phyloP scores from a whole-genome alignment of 441 rosid genomes.

The Brassica hybrid region DNA sequence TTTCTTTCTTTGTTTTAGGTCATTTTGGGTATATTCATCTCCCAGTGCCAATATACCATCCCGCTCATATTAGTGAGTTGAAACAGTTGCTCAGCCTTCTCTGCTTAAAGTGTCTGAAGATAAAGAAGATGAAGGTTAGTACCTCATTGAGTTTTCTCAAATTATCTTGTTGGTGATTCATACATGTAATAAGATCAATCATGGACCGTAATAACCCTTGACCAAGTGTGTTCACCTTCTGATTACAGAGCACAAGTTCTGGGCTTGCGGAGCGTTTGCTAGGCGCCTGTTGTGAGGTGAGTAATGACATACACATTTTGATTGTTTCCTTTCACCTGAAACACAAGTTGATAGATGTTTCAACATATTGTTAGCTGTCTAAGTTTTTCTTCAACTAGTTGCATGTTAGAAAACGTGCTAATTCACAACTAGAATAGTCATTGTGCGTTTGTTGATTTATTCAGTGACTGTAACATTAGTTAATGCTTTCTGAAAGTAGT shows the following conservation, averaged over 20 bases:
- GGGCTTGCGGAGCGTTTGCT: constrained; percentile 80
- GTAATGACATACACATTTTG: no score
- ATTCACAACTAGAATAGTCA: not conserved
- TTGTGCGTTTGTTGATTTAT: constrained; percentile 14
- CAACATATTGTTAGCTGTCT: not conserved
- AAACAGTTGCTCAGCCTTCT: constrained; percentile 76
- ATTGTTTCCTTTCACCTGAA: no score
- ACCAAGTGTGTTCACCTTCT: constrained; percentile 42
- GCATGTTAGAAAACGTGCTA: constrained; percentile 17
- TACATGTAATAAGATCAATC: constrained; percentile 14
- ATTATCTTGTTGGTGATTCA: not conserved
- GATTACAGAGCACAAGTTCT: constrained; percentile 57
- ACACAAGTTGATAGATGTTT: no score
- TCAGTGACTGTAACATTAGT: constrained; percentile 19
- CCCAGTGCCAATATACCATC: constrained; percentile 91
- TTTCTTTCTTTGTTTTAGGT: constrained; percentile 58
- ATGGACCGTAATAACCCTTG: constrained; percentile 32
- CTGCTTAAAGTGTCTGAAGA: constrained; percentile 88
- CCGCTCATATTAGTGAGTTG: constrained; percentile 78
- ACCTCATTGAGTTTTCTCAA: not conserved
- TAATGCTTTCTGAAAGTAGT: constrained; percentile 23
- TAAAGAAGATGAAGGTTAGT: constrained; percentile 48
- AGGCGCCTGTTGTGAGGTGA: constrained; percentile 67
- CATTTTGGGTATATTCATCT: constrained; percentile 93
- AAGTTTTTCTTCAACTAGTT: constrained; percentile 17